These are phyloP conservation scores for Blechomonas ayalai DNA, from an alignment of 208 protist genomes.

Conservation along the genomic window DNA sequence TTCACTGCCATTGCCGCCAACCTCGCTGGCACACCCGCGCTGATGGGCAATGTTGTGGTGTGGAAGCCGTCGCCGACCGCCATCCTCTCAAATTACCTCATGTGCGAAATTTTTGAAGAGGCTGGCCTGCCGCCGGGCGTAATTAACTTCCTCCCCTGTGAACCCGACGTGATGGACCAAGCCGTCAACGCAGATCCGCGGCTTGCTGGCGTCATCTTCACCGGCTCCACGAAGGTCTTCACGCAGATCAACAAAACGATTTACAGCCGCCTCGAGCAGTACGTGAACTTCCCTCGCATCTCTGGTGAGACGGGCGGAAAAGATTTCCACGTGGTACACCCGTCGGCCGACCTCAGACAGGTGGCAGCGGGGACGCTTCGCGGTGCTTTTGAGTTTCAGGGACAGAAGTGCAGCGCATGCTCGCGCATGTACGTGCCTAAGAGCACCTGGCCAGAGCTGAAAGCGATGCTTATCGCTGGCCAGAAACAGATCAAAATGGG, in stretches of 20 bases:
- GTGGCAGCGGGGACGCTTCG: conserved; percentile 85
- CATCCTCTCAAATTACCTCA: conserved; percentile 90
- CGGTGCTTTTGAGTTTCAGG: conserved; percentile 95
- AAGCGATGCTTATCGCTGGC: conserved; percentile 72
- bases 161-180: conserved; percentile 60
- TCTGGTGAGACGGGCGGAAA: conserved; percentile 96
- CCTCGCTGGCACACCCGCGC: conserved; percentile 89
- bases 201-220: conserved; percentile 95
- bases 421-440: conserved; percentile 92
- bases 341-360: conserved; percentile 78
- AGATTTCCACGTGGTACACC: conserved; percentile 96
- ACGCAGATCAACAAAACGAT: conserved; percentile 90
- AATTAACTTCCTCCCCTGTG: conserved; percentile 92
- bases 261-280: conserved; percentile 83
- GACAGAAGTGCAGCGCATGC: conserved; percentile 96
- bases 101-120: conserved; percentile 92
- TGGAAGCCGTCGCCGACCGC: conserved; percentile 95
- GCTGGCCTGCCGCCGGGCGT: conserved; percentile 95
- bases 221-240: conserved; percentile 93
- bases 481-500: conserved; percentile 92
- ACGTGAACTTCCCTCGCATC: conserved; percentile 92
- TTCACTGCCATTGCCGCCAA: conserved; percentile 98
- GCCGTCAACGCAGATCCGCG: conserved; percentile 67
- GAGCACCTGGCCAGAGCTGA: conserved; percentile 82
- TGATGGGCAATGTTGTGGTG: conserved; percentile 96